Percentiles rank a stretch among this genome's conserved stretches.
Conservation (phyloP, 2,329 filamentous ascomycete genomes). For the Calonectria pteridis region DNA sequence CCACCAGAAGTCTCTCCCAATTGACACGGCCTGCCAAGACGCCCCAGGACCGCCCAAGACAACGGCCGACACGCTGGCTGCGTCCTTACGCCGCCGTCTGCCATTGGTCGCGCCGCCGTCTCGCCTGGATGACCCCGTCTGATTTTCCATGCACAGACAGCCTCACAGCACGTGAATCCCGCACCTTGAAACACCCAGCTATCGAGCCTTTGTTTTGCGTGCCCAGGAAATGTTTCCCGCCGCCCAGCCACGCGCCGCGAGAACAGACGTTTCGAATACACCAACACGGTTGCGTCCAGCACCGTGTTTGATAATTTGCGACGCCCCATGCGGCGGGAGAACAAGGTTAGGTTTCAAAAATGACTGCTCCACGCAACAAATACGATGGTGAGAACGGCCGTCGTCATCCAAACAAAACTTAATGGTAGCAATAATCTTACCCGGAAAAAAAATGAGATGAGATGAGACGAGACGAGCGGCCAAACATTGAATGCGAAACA, state of each 20-base stretch:
- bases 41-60: not conserved
- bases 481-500: not conserved
- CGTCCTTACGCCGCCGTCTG: not conserved
- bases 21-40: not conserved
- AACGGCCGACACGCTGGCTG: not conserved
- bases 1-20: not conserved
- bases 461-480: not conserved
- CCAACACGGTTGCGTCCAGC: not conserved
- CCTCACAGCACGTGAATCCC: constrained; percentile 12
- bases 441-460: not conserved
- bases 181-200: constrained; percentile 8
- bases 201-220: not conserved
- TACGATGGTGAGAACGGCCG: constrained; percentile 5
- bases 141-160: constrained; percentile 7
- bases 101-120: not conserved
- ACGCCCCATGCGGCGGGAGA: not conserved
- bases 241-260: not conserved
- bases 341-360: constrained; percentile 11
- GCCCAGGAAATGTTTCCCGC: not conserved
- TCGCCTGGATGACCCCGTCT: not conserved
- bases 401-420: constrained; percentile 3
- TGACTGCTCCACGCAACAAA: not conserved
- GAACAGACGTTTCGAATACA: constrained; percentile 6
- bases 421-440: not conserved
- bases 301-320: not conserved